These are phyloP conservation scores for Fagopyrum esculentum DNA, from an alignment of 148 eudicot species.

Conservation along the genomic window DNA sequence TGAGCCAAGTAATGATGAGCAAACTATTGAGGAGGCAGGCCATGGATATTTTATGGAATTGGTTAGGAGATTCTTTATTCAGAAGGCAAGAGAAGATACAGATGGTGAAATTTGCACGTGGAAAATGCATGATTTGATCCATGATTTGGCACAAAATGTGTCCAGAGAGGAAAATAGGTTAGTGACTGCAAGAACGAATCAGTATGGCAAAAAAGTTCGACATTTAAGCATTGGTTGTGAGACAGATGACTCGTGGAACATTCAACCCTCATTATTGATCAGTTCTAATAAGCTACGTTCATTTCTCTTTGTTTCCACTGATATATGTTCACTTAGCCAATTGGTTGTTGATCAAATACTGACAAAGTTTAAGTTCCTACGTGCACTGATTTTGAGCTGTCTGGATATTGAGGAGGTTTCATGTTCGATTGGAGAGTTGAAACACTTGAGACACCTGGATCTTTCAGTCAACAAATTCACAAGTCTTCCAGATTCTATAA, in stretches of 20 bases:
- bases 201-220: neutral
- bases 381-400: no score
- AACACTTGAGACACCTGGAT: no score
- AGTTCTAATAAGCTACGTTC: neutral
- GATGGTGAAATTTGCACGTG: slow-evolving; percentile 6
- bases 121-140: slow-evolving; percentile 37
- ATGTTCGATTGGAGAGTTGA: no score
- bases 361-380: no score
- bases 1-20: neutral
- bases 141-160: slow-evolving; percentile 36
- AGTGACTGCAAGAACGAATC: neutral
- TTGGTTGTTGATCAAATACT: no score
- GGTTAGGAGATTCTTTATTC: slow-evolving; percentile 27
- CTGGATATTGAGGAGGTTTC: no score
- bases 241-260: neutral
- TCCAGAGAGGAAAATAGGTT: slow-evolving; percentile 13
- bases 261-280: neutral
- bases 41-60: slow-evolving; percentile 21
- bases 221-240: neutral
- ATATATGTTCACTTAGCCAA: no score
- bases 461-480: slow-evolving; percentile 9
- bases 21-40: slow-evolving; percentile 22
- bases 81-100: slow-evolving; percentile 15
- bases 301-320: neutral
- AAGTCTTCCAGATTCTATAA: slow-evolving; percentile 17